Conservation (phyloP, 2,329 filamentous ascomycete species). For the Phialemonium atrogriseum region DNA sequence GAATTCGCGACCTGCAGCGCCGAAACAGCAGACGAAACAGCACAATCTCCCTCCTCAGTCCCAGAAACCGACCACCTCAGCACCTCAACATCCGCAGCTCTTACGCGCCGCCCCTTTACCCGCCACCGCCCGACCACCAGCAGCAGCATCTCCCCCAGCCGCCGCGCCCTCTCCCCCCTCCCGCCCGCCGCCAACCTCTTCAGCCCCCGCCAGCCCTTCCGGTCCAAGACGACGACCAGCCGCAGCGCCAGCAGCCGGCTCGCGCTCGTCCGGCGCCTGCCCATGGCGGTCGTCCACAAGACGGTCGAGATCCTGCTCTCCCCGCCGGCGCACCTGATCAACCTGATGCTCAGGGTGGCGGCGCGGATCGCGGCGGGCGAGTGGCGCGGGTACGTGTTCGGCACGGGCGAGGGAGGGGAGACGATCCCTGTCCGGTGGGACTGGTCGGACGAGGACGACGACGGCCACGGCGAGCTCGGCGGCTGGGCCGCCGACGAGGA, state of each 20-base stretch:
- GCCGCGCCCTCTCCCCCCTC: conserved; percentile 56
- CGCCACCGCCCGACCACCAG: conserved; percentile 46
- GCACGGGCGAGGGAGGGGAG: conserved; percentile 44
- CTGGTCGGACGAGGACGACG: conserved; percentile 47
- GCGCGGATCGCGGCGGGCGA: conserved; percentile 60
- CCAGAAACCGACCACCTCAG: background rate
- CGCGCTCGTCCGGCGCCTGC: conserved; percentile 41
- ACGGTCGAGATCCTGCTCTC: conserved; percentile 69
- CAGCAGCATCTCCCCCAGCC: conserved; percentile 36
- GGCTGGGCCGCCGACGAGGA: conserved; percentile 50
- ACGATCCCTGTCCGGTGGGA: conserved; percentile 53
- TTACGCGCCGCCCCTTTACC: conserved; percentile 29
- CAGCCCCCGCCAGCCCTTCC: conserved; percentile 29
- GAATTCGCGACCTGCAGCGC: conserved; percentile 1
- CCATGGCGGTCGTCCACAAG: conserved; percentile 63
- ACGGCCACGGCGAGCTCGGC: conserved; percentile 43
- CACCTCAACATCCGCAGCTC: conserved; percentile 15
- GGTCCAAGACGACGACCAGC: conserved; percentile 6
- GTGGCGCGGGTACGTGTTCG: conserved; percentile 53
- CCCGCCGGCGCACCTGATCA: conserved; percentile 71
- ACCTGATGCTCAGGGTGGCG: conserved; percentile 74
- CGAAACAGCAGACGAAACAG: conserved; percentile 1
- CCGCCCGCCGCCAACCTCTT: conserved; percentile 61
- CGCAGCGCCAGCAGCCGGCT: conserved; percentile 27
- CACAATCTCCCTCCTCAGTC: background rate